Evolutionary conservation across 805 yeast species (phyloP).

Genomic region (Cyberlindnera mycetangii): DNA sequence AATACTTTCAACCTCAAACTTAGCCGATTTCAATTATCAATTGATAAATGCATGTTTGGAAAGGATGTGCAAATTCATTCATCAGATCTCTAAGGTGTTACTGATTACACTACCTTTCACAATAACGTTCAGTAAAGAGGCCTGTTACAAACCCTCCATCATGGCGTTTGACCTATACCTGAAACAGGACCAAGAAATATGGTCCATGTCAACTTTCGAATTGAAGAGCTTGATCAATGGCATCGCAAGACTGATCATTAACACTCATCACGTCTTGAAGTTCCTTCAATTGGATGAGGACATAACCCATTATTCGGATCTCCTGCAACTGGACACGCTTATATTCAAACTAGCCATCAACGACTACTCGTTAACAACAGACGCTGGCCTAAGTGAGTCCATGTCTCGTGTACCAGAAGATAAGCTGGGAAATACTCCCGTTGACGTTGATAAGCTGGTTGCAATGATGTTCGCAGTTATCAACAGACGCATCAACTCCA

Average conservation of each 20-base stretch:
- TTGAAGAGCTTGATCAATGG: slow-evolving; percentile 13
- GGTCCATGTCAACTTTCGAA: slow-evolving; percentile 19
- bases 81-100: slow-evolving; percentile 18
- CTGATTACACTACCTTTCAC: slow-evolving; percentile 18
- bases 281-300: slow-evolving; percentile 16
- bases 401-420: not conserved
- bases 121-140: slow-evolving; percentile 6
- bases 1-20: slow-evolving; percentile 15
- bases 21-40: slow-evolving; percentile 20
- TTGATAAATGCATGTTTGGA: slow-evolving; percentile 19
- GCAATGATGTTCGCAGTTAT: slow-evolving; percentile 2
- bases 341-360: slow-evolving; percentile 24
- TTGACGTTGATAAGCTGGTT: slow-evolving; percentile 12
- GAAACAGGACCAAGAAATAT: slow-evolving; percentile 7
- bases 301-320: slow-evolving; percentile 8
- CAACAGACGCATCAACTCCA: slow-evolving; percentile 11
- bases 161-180: slow-evolving; percentile 9
- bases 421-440: not conserved
- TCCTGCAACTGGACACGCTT: slow-evolving; percentile 23
- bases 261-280: slow-evolving; percentile 14
- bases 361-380: slow-evolving; percentile 10
- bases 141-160: slow-evolving; percentile 8
- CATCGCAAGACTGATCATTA: slow-evolving; percentile 16
- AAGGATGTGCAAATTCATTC: slow-evolving; percentile 18
- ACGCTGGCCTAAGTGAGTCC: not conserved